Conservation (phyloP, 805 yeast genomes). For the Spathaspora boniae region DNA sequence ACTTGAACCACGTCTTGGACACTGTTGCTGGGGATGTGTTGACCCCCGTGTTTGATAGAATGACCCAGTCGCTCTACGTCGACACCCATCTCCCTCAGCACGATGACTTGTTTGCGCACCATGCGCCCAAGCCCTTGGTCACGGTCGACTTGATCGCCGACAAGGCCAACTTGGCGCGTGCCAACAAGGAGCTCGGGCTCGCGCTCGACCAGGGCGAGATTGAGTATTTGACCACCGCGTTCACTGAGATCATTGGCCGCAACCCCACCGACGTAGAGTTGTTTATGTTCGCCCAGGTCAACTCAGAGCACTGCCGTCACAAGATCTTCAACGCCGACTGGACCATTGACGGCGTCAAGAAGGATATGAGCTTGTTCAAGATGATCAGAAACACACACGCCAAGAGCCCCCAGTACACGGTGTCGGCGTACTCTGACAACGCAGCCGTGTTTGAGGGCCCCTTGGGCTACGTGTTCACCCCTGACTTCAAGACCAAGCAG, state of each 20-base stretch:
- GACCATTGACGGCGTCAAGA: conserved; percentile 83
- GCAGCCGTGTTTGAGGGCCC: conserved; percentile 94
- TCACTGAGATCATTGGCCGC: conserved; percentile 69
- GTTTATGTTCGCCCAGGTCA: conserved; percentile 99
- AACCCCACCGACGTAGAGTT: conserved; percentile 97
- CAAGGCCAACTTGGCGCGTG: conserved; percentile 60
- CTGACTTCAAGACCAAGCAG: conserved; percentile 64
- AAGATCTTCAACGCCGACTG: conserved; percentile 98
- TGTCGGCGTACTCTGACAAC: conserved; percentile 94
- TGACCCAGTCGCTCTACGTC: conserved; percentile 75
- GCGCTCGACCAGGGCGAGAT: conserved; percentile 96
- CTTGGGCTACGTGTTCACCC: conserved; percentile 72
- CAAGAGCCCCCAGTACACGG: conserved; percentile 72
- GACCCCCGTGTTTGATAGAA: conserved; percentile 80
- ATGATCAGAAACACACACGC: conserved; percentile 95
- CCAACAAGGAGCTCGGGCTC: conserved; percentile 81
- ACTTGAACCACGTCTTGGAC: conserved; percentile 37
- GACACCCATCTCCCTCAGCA: conserved; percentile 59
- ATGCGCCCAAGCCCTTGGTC: conserved; percentile 78
- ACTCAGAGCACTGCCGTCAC: conserved; percentile 99
- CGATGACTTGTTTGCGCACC: conserved; percentile 73
- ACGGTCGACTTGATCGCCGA: conserved; percentile 59
- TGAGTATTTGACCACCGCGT: conserved; percentile 79
- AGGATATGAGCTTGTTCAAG: conserved; percentile 75
- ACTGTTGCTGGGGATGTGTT: conserved; percentile 47